Percentiles rank a stretch among this genome's conserved stretches.
Evolutionary conservation across 495 filamentous ascomycete genomes (phyloP).

Genomic region (Hypoxylon intermedium): DNA sequence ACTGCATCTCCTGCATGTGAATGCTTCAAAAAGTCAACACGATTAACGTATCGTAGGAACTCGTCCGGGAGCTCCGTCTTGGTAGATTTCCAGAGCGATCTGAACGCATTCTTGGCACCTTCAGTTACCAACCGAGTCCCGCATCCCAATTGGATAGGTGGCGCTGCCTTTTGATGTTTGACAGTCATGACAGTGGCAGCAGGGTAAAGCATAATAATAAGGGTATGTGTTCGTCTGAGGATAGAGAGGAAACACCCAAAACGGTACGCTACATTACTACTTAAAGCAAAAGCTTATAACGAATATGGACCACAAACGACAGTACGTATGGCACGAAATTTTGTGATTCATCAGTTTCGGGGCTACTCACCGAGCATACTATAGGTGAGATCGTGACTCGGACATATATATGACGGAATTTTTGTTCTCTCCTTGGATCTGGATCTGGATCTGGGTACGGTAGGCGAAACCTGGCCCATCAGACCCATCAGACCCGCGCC

Average conservation of each 20-base stretch:
- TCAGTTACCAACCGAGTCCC: constrained; percentile 31
- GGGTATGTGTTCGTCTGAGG: constrained; percentile 5
- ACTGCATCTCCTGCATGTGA: constrained; percentile 43
- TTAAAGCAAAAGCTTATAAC: constrained; percentile 20
- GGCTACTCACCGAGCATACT: constrained; percentile 23
- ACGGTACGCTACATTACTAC: constrained; percentile 23
- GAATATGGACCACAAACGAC: constrained; percentile 13
- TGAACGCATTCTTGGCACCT: constrained; percentile 42
- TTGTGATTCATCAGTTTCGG: constrained; percentile 31
- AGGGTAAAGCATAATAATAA: constrained; percentile 5
- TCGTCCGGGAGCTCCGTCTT: constrained; percentile 41
- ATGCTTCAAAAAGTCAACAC: constrained; percentile 42
- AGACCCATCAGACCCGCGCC: constrained; percentile 3
- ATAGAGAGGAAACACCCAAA: constrained; percentile 7
- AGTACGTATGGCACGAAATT: constrained; percentile 25
- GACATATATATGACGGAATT: constrained; percentile 23
- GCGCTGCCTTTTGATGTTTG: constrained; percentile 8
- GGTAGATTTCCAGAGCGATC: constrained; percentile 33
- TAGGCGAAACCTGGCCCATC: constrained; percentile 10
- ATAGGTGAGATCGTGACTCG: constrained; percentile 27
- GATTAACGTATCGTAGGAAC: constrained; percentile 35
- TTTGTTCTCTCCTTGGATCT: background rate
- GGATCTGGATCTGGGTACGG: too few species aligned
- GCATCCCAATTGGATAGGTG: constrained; percentile 4
- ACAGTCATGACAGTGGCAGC: constrained; percentile 27